A percentile compares a stretch with the other conserved stretches of the same genome.
phyloP scores from a whole-genome alignment of 768 basidiomycete species.

The Kwoniella sp. region DNA sequence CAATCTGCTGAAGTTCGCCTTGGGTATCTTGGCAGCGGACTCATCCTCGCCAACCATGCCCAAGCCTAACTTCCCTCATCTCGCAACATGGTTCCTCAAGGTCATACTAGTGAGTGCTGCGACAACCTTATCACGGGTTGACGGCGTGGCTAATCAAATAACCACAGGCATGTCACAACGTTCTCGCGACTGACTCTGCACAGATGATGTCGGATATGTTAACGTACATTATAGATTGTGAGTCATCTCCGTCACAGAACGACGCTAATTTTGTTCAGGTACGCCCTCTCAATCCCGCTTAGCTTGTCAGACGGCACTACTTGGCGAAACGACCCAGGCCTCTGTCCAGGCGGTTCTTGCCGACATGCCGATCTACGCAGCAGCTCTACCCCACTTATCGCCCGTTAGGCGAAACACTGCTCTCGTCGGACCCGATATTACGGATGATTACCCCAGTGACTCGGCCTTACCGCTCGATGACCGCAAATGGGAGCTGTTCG shows the following conservation, averaged over 20 bases:
- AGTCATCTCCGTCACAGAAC: slow-evolving; percentile 4
- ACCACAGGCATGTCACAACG: slow-evolving; percentile 12
- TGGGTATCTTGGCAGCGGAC: slow-evolving; percentile 33
- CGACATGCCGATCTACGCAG: slow-evolving; percentile 6
- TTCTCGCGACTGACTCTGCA: background rate
- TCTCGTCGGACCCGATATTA: slow-evolving; percentile 1
- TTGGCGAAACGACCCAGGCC: slow-evolving; percentile 26
- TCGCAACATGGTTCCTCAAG: slow-evolving; percentile 31
- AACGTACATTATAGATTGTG: slow-evolving; percentile 42
- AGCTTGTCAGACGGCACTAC: slow-evolving; percentile 33
- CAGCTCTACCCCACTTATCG: slow-evolving; percentile 29
- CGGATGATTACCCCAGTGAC: slow-evolving; percentile 17
- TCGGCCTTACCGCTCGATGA: slow-evolving; percentile 36
- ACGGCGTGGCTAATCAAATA: slow-evolving; percentile 4
- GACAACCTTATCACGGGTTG: background rate
- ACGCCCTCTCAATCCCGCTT: slow-evolving; percentile 35
- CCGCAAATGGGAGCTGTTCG: slow-evolving; percentile 47
- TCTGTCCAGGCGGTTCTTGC: slow-evolving; percentile 23
- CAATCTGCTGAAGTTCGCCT: slow-evolving; percentile 32
- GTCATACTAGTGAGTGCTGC: slow-evolving; percentile 34
- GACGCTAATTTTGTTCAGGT: slow-evolving; percentile 20
- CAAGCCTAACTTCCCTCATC: slow-evolving; percentile 38
- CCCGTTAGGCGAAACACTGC: slow-evolving; percentile 31
- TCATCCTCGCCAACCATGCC: slow-evolving; percentile 18
- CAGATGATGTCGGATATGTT: slow-evolving; percentile 32